phyloP scores from a whole-genome alignment of 2,329 filamentous ascomycete species.

The Fusarium verrucosum region DNA sequence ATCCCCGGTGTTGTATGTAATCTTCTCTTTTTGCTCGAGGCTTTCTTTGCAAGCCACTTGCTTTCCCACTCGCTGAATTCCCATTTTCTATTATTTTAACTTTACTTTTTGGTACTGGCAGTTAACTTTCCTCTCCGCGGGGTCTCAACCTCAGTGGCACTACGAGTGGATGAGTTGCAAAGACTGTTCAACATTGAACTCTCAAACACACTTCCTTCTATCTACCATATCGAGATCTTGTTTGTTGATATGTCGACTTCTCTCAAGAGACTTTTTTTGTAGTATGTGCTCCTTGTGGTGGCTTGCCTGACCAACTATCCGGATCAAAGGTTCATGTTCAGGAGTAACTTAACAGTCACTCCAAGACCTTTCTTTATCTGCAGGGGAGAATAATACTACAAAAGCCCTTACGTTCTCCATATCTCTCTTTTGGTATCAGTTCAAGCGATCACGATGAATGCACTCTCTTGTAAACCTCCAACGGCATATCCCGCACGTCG shows the following conservation, averaged over 20 bases:
- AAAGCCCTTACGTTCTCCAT: neutral
- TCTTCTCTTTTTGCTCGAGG: neutral
- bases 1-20: conserved; percentile 27
- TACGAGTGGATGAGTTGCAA: too few relatives aligned
- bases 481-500: neutral
- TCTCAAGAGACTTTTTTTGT: neutral
- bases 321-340: neutral
- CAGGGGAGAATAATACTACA: too few relatives aligned
- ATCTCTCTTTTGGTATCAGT: neutral
- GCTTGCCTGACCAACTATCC: neutral
- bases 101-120: neutral
- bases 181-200: neutral
- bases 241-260: neutral
- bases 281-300: neutral
- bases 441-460: neutral
- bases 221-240: neutral
- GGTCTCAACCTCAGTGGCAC: too few relatives aligned
- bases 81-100: too few relatives aligned
- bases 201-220: neutral
- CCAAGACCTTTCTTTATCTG: neutral
- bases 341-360: neutral
- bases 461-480: neutral
- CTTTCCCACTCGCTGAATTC: neutral
- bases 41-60: neutral
- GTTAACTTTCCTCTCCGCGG: too few relatives aligned